Evolutionary conservation across 2,329 filamentous ascomycete species (phyloP).

Genomic region (Colletotrichum higginsianum): DNA sequence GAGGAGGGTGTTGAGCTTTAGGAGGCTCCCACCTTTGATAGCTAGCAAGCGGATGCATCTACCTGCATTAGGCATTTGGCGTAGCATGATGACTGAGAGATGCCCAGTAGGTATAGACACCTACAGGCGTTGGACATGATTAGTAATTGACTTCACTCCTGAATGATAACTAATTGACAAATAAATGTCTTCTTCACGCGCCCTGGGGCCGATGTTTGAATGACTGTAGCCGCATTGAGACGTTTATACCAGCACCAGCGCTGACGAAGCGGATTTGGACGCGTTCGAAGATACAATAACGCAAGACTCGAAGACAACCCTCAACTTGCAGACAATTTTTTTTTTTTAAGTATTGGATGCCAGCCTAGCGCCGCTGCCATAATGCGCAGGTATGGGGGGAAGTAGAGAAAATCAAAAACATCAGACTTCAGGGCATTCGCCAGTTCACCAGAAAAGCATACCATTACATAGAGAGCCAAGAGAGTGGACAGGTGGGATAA

Average conservation of each 20-base stretch:
- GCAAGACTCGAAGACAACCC: background rate
- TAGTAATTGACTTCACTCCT: background rate
- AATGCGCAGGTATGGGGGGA: conserved; percentile 20
- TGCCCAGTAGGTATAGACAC: conserved; percentile 13
- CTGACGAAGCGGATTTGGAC: background rate
- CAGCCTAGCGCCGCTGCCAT: conserved; percentile 29
- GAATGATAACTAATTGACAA: background rate
- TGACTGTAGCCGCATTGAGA: background rate
- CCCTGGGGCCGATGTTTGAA: background rate
- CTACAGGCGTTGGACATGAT: conserved; percentile 17
- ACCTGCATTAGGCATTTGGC: conserved; percentile 32
- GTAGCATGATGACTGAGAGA: conserved; percentile 13
- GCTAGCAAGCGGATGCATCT: conserved; percentile 32
- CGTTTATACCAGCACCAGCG: background rate
- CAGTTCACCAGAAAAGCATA: conserved; percentile 4
- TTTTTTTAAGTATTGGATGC: conserved; percentile 4
- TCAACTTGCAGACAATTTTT: background rate
- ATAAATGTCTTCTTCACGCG: background rate
- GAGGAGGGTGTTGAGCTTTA: background rate
- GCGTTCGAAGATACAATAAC: background rate
- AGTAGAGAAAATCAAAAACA: background rate
- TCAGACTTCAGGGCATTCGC: background rate
- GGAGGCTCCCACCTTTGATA: background rate
- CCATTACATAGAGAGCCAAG: conserved; percentile 26
- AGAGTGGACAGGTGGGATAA: no score